A percentile compares a stretch with the other conserved stretches of the same genome.
Evolutionary conservation across 371 early-diverging fungal species (phyloP).

Genomic region (Actinomucor elegans): DNA sequence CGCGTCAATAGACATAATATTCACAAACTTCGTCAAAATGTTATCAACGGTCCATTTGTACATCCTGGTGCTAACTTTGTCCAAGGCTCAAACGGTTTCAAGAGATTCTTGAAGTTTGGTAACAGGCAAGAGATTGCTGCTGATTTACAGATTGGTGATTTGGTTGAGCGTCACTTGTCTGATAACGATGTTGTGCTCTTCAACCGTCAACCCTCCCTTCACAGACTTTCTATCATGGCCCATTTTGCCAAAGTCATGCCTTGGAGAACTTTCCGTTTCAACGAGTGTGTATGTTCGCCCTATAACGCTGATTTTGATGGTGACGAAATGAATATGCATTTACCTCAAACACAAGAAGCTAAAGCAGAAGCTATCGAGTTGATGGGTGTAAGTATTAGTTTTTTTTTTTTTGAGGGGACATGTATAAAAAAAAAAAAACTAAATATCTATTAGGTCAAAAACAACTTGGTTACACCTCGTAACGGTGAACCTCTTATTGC

Average conservation of each 20-base stretch:
- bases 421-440: not conserved
- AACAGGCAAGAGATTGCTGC: constrained; percentile 71
- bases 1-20: constrained; percentile 91
- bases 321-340: constrained; percentile 99
- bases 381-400: constrained; percentile 92
- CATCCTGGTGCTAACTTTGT: constrained; percentile 98
- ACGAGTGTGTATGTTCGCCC: constrained; percentile 99
- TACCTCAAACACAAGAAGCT: constrained; percentile 99
- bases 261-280: constrained; percentile 98
- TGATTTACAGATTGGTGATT: constrained; percentile 87
- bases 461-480: constrained; percentile 97
- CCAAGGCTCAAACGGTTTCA: constrained; percentile 45
- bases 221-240: constrained; percentile 98
- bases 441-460: no score
- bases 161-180: constrained; percentile 96
- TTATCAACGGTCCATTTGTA: constrained; percentile 89
- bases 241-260: constrained; percentile 96
- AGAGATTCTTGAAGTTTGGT: constrained; percentile 75
- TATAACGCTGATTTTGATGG: constrained; percentile 99
- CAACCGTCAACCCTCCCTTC: constrained; percentile 99
- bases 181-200: constrained; percentile 99
- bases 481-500: constrained; percentile 97
- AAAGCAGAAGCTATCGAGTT: constrained; percentile 96
- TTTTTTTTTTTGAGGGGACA: not conserved
- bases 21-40: constrained; percentile 73